These are phyloP conservation scores for Clonostachys solani DNA, from an alignment of 2,329 filamentous ascomycete genomes.

Conservation along the genomic window DNA sequence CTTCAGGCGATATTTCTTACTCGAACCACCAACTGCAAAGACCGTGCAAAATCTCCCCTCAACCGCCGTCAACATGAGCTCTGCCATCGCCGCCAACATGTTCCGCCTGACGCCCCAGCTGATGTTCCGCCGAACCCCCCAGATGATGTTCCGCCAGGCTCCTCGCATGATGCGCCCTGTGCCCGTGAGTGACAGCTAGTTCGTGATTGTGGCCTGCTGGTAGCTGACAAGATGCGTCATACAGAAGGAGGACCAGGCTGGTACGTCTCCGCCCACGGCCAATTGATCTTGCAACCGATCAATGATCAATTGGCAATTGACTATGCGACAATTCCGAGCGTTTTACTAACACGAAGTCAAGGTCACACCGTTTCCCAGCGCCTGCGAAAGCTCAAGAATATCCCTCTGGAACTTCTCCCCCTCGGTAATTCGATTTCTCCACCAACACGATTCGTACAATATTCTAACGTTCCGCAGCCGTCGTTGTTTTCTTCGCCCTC, in stretches of 20 bases:
- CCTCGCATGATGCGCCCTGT: constrained; percentile 64
- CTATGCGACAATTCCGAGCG: background rate
- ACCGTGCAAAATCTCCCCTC: background rate
- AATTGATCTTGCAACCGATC: background rate
- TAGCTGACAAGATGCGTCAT: constrained; percentile 16
- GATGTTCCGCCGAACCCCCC: constrained; percentile 62
- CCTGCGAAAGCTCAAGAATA: constrained; percentile 80
- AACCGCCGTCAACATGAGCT: constrained; percentile 50
- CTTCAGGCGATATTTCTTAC: background rate
- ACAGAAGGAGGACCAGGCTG: constrained; percentile 64
- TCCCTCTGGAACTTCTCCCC: constrained; percentile 91
- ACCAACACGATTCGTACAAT: background rate
- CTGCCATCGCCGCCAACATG: constrained; percentile 63
- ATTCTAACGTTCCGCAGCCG: constrained; percentile 43
- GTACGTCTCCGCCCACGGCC: constrained; percentile 38
- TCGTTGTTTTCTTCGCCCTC: constrained; percentile 84
- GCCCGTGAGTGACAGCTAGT: constrained; percentile 51
- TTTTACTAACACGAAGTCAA: constrained; percentile 27
- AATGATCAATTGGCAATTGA: constrained; percentile 6
- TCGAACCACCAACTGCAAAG: background rate
- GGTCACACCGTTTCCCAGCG: constrained; percentile 97
- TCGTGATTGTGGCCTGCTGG: background rate
- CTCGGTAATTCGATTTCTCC: constrained; percentile 55
- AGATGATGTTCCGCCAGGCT: constrained; percentile 65
- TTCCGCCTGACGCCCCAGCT: constrained; percentile 62